Percentiles rank a stretch among this genome's conserved stretches.
phyloP scores from a whole-genome alignment of 2,329 filamentous ascomycete genomes.

The Pseudogymnoascus sp. region DNA sequence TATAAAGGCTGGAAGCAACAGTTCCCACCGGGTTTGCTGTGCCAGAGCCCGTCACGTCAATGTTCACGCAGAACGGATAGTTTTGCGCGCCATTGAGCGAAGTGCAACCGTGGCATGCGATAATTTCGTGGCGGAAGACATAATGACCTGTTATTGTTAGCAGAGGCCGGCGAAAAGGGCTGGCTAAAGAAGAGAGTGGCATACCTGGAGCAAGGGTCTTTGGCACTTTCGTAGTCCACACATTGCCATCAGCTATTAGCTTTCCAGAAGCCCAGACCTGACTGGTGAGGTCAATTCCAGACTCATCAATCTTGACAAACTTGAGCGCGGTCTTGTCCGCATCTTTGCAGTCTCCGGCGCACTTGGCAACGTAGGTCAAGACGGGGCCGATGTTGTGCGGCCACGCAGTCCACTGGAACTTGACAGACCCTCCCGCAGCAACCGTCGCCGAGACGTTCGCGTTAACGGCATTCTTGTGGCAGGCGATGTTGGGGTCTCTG shows the following conservation, averaged over 20 bases:
- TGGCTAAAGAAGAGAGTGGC: not conserved
- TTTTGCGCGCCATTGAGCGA: slow-evolving; percentile 32
- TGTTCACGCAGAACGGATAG: slow-evolving; percentile 36
- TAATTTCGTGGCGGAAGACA: slow-evolving; percentile 36
- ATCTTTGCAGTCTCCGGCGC: slow-evolving; percentile 31
- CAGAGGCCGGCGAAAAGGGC: slow-evolving; percentile 16
- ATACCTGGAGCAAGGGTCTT: not conserved
- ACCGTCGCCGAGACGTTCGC: slow-evolving; percentile 44
- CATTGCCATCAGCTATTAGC: not conserved
- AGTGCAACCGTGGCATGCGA: slow-evolving; percentile 32
- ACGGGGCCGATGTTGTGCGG: slow-evolving; percentile 46
- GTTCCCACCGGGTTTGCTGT: slow-evolving; percentile 22
- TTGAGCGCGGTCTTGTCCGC: slow-evolving; percentile 29
- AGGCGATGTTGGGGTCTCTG: slow-evolving; percentile 45
- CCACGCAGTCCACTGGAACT: slow-evolving; percentile 57
- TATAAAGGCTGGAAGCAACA: slow-evolving; percentile 21
- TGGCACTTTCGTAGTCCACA: slow-evolving; percentile 3
- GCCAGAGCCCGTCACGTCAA: slow-evolving; percentile 30
- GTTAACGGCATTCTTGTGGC: slow-evolving; percentile 48
- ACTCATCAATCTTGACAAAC: slow-evolving; percentile 3
- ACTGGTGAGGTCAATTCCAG: not conserved
- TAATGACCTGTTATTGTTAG: slow-evolving; percentile 24
- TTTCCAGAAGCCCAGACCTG: slow-evolving; percentile 7
- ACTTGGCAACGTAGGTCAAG: slow-evolving; percentile 26
- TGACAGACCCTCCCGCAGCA: slow-evolving; percentile 48